Percentiles rank a stretch among this genome's conserved stretches.
Evolutionary conservation across 495 filamentous ascomycete genomes (phyloP).

Genomic region (Cetradonia linearis): DNA sequence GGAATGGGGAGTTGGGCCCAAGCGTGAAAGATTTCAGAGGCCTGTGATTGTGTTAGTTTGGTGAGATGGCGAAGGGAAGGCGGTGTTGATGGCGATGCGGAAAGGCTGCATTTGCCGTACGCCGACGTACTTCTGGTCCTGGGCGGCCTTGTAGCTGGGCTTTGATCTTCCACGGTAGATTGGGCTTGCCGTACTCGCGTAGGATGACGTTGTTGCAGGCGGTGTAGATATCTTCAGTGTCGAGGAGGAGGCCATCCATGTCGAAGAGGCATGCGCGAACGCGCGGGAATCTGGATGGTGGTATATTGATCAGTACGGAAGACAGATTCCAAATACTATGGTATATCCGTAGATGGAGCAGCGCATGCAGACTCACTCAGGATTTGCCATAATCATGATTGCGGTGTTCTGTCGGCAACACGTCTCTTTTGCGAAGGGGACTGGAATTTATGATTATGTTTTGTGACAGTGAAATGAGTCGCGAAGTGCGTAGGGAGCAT

Average conservation of each 20-base stretch:
- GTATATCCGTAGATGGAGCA: not conserved
- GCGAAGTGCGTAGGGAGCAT: not conserved
- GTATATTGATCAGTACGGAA: slow-evolving; percentile 3
- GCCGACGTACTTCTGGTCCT: slow-evolving; percentile 49
- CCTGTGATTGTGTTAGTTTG: slow-evolving; percentile 30
- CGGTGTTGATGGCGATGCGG: slow-evolving; percentile 22
- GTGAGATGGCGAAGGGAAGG: slow-evolving; percentile 5
- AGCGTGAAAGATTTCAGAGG: slow-evolving; percentile 52
- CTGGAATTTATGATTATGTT: not conserved
- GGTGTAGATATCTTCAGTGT: slow-evolving; percentile 91
- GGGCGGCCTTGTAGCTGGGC: slow-evolving; percentile 92
- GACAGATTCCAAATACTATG: not conserved
- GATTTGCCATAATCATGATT: slow-evolving; percentile 21
- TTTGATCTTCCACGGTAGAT: slow-evolving; percentile 86
- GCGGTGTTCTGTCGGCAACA: slow-evolving; percentile 7
- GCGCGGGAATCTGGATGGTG: slow-evolving; percentile 50
- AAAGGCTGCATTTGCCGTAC: too few relatives aligned
- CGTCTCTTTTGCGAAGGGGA: not conserved
- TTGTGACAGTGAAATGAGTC: not conserved
- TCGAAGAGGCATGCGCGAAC: slow-evolving; percentile 94
- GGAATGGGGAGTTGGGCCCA: slow-evolving; percentile 85
- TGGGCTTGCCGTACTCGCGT: slow-evolving; percentile 55
- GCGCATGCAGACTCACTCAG: slow-evolving; percentile 19
- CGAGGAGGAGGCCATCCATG: slow-evolving; percentile 93
- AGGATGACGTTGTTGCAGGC: slow-evolving; percentile 73